Evolutionary conservation across 1,284 basidiomycete species (phyloP), one percentile per base, ranked within the genome.

Genomic region (Takashimella koratensis): DNA sequence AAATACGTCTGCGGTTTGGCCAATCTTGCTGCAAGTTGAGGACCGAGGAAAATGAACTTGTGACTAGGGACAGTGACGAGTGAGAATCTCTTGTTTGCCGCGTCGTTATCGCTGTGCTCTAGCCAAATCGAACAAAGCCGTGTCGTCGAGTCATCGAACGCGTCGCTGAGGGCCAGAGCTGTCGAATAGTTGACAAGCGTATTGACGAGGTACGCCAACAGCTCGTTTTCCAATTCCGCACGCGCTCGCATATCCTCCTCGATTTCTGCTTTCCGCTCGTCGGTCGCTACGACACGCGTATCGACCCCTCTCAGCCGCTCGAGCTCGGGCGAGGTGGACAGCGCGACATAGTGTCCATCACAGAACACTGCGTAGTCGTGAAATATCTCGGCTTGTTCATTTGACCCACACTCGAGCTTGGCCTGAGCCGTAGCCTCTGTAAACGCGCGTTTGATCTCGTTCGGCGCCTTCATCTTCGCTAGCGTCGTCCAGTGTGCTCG

Each of bases 121-220:
- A 98, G 86, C 95, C 95, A 98, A 2, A 98, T 79, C 1, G 93
- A 94, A 62, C 85, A 86, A 39, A 98, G 80, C 4, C 90, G 84
- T 46, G 92, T 87, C 4, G 88, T 79, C 0, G 84, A 84, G 57
- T 87, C 85, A 67, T 97, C 88, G 59, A 85, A 86, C 1, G 77
- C 75, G 64, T 93, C 87, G 0, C 86, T 86, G 1, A 80, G 71
- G 16, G 80, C 74, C 42, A 98, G 78, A 51, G 86, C 85, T 19
- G 79, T 80, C 0, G 90, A 86, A 71, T 91, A 92, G 87, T 94
- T 93, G 49, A 83, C 79, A 45, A 96, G 79, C 0, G 93, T 87
- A 45, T 84, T 82, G 36, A 79, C 77, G 12, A 97, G 81, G 70
- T 92, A 94, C 1, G 77, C 71, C 49, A 83, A 76, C 25, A 84